A percentile compares a stretch with the other conserved stretches of the same genome.
These are phyloP conservation scores for Phlebopus sp. DNA, from an alignment of 1,284 basidiomycete genomes.

Conservation along the genomic window DNA sequence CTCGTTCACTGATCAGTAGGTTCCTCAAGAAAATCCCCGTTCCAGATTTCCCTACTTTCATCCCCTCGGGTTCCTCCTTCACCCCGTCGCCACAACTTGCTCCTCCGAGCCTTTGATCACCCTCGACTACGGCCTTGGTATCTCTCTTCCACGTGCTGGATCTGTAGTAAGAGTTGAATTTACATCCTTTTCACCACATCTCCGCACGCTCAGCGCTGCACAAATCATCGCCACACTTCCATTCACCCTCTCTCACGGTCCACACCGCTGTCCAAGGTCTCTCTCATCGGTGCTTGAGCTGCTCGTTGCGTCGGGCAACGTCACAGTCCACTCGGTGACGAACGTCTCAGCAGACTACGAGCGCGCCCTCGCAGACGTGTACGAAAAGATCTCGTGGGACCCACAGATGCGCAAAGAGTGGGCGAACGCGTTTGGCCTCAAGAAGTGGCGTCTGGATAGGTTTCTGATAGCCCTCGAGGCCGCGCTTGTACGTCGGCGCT, in stretches of 20 bases:
- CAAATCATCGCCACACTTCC: constrained; percentile 27
- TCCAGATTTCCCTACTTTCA: background rate
- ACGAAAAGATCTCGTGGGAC: constrained; percentile 30
- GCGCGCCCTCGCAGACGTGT: constrained; percentile 22
- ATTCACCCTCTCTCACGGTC: constrained; percentile 20
- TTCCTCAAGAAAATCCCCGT: background rate
- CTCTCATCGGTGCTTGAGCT: constrained; percentile 23
- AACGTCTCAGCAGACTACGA: constrained; percentile 45
- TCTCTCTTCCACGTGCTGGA: constrained; percentile 10
- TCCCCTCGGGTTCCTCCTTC: background rate
- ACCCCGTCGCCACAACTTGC: constrained; percentile 5
- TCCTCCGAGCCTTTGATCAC: constrained; percentile 11
- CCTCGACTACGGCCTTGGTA: constrained; percentile 20
- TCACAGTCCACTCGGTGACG: constrained; percentile 38
- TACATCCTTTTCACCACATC: constrained; percentile 25
- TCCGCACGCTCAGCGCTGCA: constrained; percentile 18
- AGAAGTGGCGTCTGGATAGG: constrained; percentile 47
- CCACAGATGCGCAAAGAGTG: constrained; percentile 22
- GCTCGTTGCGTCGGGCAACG: constrained; percentile 24
- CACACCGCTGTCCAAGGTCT: constrained; percentile 20
- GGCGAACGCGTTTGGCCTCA: constrained; percentile 35
- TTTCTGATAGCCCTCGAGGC: constrained; percentile 53
- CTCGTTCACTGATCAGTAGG: background rate
- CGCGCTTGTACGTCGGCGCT: constrained; percentile 40
- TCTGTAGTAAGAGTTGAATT: constrained; percentile 23